These are phyloP conservation scores for Postia placenta DNA, from an alignment of 768 basidiomycete genomes.

Conservation along the genomic window DNA sequence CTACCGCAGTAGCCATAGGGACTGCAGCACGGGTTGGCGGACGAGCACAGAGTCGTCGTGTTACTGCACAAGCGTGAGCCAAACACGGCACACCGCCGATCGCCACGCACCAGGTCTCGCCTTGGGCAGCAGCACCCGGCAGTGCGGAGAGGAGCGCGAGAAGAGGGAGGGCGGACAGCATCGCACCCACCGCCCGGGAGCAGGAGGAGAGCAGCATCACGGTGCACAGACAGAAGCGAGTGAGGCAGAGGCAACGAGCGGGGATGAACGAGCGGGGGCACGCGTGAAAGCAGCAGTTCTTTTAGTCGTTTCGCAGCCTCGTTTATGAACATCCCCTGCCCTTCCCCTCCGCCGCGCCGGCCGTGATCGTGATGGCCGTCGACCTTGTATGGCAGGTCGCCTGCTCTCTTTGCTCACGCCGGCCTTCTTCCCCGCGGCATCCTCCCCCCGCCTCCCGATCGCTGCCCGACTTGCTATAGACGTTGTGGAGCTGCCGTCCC, in stretches of 20 bases:
- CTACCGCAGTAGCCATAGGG: slow-evolving; percentile 51
- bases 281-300: background rate
- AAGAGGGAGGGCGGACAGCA: background rate
- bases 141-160: background rate
- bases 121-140: slow-evolving; percentile 13
- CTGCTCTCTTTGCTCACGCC: background rate
- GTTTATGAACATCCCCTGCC: too few relatives aligned
- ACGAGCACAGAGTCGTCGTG: slow-evolving; percentile 29
- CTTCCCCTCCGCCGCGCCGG: too few relatives aligned
- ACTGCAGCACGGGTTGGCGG: slow-evolving; percentile 38
- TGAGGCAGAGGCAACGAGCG: background rate
- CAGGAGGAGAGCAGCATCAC: background rate
- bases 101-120: slow-evolving; percentile 15
- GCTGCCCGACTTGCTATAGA: too few relatives aligned
- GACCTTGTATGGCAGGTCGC: background rate
- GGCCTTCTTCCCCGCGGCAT: background rate
- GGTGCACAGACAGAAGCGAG: background rate
- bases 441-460: background rate
- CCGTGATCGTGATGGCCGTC: too few relatives aligned
- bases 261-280: background rate
- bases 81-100: background rate
- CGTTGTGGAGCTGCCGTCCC: too few relatives aligned
- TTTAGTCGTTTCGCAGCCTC: too few relatives aligned
- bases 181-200: background rate
- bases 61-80: slow-evolving; percentile 24